These are phyloP conservation scores for Biscutella auriculata DNA, from an alignment of 441 rosid species.

Conservation along the genomic window DNA sequence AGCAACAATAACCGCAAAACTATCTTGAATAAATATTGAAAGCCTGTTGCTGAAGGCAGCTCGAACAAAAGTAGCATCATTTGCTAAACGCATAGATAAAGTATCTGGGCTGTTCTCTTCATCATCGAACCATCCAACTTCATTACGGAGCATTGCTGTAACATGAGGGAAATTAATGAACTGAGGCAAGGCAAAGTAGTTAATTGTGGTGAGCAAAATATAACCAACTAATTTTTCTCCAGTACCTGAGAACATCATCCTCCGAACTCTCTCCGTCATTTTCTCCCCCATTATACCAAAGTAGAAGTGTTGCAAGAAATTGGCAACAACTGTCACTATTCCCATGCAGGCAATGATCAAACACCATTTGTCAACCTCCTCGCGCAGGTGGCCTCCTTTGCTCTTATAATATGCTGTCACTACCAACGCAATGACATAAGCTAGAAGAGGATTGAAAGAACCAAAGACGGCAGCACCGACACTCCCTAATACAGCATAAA, in stretches of 20 bases:
- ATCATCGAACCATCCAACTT: conserved; percentile 98
- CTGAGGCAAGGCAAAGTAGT: conserved; percentile 12
- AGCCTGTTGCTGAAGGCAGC: conserved; percentile 95
- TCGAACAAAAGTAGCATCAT: conserved; percentile 95
- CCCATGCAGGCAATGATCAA: conserved; percentile 95
- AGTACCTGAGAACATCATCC: conserved; percentile 99
- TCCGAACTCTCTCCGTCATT: conserved; percentile 94
- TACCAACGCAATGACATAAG: conserved; percentile 81
- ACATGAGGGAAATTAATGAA: conserved; percentile 18
- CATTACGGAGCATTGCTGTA: conserved; percentile 93
- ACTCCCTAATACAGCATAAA: conserved; percentile 94
- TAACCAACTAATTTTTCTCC: neutral
- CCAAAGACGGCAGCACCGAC: conserved; percentile 96
- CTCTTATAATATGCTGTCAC: conserved; percentile 59
- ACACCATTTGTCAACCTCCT: conserved; percentile 94
- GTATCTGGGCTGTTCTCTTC: conserved; percentile 94
- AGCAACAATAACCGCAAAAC: conserved; percentile 83
- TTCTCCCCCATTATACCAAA: conserved; percentile 99
- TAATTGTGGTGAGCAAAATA: neutral
- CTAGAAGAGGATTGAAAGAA: conserved; percentile 94
- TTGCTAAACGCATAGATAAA: conserved; percentile 93
- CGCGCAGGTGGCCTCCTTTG: conserved; percentile 32
- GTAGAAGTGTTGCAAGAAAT: conserved; percentile 93
- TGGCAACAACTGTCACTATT: conserved; percentile 86
- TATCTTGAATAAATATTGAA: conserved; percentile 86